Evolutionary conservation across 352 stramenopile genomes (phyloP).

Genomic region (Phytophthora aleatoria): DNA sequence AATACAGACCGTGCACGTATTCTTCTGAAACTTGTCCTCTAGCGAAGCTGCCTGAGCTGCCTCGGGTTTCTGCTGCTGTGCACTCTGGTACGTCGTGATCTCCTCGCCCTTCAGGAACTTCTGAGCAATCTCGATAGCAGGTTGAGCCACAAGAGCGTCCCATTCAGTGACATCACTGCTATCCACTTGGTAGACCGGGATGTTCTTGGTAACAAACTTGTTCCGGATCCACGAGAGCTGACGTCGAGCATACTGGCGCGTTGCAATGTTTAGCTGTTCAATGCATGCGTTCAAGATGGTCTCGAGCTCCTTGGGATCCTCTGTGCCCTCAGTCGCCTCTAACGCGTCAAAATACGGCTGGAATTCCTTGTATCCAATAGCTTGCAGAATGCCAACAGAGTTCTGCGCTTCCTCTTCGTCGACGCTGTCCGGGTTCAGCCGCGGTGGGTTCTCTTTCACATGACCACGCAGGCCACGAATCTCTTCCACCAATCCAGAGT

Average conservation of each 20-base stretch:
- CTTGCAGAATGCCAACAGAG: slow-evolving; percentile 81
- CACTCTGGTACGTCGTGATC: slow-evolving; percentile 39
- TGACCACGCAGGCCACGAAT: slow-evolving; percentile 60
- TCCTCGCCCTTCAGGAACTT: slow-evolving; percentile 50
- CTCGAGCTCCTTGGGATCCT: slow-evolving; percentile 36
- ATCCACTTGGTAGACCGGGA: slow-evolving; percentile 86
- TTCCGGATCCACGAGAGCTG: slow-evolving; percentile 91
- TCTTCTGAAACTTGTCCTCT: slow-evolving; percentile 69
- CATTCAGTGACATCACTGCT: slow-evolving; percentile 76
- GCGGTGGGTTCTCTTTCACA: slow-evolving; percentile 55
- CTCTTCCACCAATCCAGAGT: slow-evolving; percentile 76
- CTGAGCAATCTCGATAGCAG: slow-evolving; percentile 66
- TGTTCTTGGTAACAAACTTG: slow-evolving; percentile 82
- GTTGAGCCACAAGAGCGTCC: slow-evolving; percentile 55
- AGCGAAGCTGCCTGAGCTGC: slow-evolving; percentile 40
- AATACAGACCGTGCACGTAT: slow-evolving; percentile 62
- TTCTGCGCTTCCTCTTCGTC: slow-evolving; percentile 42
- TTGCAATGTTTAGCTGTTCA: slow-evolving; percentile 82
- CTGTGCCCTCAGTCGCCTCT: slow-evolving; percentile 35
- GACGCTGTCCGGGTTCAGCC: slow-evolving; percentile 20
- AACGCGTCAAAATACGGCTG: slow-evolving; percentile 78
- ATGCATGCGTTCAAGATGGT: slow-evolving; percentile 62
- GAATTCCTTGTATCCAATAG: slow-evolving; percentile 93
- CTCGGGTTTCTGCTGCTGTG: slow-evolving; percentile 59
- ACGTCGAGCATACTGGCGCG: slow-evolving; percentile 83